phyloP scores from a whole-genome alignment of 352 stramenopile genomes.

The Peronosclerospora sorghi region DNA sequence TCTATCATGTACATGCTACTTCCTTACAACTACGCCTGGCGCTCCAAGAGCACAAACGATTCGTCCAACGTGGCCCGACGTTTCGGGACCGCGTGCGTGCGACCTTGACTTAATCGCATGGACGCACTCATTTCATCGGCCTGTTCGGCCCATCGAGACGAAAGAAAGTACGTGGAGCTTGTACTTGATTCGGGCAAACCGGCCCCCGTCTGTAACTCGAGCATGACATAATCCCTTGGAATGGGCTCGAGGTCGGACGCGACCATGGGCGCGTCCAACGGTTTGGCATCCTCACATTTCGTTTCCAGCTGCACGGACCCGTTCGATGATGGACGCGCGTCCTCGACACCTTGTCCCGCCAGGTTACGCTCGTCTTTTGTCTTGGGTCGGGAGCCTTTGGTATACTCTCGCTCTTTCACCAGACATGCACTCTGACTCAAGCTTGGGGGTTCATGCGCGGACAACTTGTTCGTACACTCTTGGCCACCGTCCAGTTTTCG shows the following conservation, averaged over 20 bases:
- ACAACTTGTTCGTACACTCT: slow-evolving; percentile 1
- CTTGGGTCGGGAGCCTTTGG: slow-evolving; percentile 6
- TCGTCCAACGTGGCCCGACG: slow-evolving; percentile 47
- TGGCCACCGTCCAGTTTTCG: slow-evolving; percentile 18
- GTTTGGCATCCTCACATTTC: slow-evolving; percentile 2
- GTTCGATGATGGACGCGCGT: slow-evolving; percentile 3
- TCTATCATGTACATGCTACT: too few species aligned
- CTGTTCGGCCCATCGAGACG: slow-evolving; percentile 65
- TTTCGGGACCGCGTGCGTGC: too few species aligned
- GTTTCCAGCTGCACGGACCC: slow-evolving; percentile 24
- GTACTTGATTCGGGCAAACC: slow-evolving; percentile 29
- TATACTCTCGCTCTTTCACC: slow-evolving; percentile 46
- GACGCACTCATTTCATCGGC: slow-evolving; percentile 69
- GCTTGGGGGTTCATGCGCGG: slow-evolving; percentile 11
- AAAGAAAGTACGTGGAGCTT: slow-evolving; percentile 74
- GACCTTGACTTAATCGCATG: slow-evolving; percentile 27
- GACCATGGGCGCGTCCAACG: slow-evolving; percentile 33
- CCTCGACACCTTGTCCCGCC: slow-evolving; percentile 10
- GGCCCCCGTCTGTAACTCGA: slow-evolving; percentile 60
- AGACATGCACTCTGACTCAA: slow-evolving; percentile 36
- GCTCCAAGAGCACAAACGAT: slow-evolving; percentile 68
- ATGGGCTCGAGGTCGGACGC: slow-evolving; percentile 22
- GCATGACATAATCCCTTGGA: slow-evolving; percentile 72
- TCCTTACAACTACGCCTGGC: slow-evolving; percentile 27
- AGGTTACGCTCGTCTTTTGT: slow-evolving; percentile 3